phyloP scores from a whole-genome alignment of 1,284 basidiomycete species.

The Fomitopsis schrenkii region DNA sequence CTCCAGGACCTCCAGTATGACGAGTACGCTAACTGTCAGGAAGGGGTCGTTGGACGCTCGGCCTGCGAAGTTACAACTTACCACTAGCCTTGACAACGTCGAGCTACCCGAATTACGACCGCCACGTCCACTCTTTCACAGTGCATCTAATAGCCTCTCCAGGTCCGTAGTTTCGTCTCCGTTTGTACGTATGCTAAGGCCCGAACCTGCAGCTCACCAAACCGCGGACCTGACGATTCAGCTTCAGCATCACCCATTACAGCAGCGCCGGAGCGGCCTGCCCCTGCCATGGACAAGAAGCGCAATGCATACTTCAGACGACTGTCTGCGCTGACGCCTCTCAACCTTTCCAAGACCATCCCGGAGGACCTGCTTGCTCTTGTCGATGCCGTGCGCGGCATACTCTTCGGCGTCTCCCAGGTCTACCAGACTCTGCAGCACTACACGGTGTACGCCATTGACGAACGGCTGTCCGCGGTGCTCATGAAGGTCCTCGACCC shows the following conservation, averaged over 20 bases:
- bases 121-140: background rate
- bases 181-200: slow-evolving; percentile 35
- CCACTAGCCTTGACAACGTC: slow-evolving; percentile 13
- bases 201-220: slow-evolving; percentile 13
- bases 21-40: slow-evolving; percentile 51
- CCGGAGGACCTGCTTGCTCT: slow-evolving; percentile 72
- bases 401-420: slow-evolving; percentile 92
- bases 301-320: slow-evolving; percentile 93
- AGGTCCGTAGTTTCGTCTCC: background rate
- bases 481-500: slow-evolving; percentile 84
- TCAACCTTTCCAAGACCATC: slow-evolving; percentile 65
- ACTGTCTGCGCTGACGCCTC: slow-evolving; percentile 71
- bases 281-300: slow-evolving; percentile 70
- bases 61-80: slow-evolving; percentile 43
- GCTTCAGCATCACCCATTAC: slow-evolving; percentile 36
- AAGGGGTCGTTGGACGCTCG: slow-evolving; percentile 89
- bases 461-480: slow-evolving; percentile 82
- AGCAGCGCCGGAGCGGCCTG: slow-evolving; percentile 29
- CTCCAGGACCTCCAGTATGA: slow-evolving; percentile 30
- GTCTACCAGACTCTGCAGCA: slow-evolving; percentile 89
- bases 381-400: slow-evolving; percentile 86
- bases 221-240: slow-evolving; percentile 30
- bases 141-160: background rate
- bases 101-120: background rate
- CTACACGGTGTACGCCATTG: slow-evolving; percentile 82